These are phyloP conservation scores for Daedalea quercina DNA, from an alignment of 768 basidiomycete species.

Conservation along the genomic window DNA sequence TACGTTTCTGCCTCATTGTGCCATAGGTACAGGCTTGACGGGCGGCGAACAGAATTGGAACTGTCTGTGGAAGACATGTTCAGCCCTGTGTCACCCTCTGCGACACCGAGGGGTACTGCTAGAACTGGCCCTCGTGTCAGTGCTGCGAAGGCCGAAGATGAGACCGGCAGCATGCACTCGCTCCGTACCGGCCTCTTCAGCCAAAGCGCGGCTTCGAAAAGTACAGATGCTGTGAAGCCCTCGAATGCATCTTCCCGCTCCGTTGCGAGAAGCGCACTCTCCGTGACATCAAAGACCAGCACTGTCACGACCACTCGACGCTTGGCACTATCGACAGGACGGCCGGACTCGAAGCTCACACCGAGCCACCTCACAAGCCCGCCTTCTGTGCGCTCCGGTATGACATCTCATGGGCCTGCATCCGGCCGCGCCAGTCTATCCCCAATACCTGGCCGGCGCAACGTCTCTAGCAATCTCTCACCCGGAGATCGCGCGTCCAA, in stretches of 20 bases:
- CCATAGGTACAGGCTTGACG: neutral
- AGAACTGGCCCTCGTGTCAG: constrained; percentile 16
- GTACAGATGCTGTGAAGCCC: constrained; percentile 19
- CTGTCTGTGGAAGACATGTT: constrained; percentile 71
- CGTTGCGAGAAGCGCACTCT: constrained; percentile 35
- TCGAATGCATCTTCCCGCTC: constrained; percentile 40
- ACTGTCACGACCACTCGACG: constrained; percentile 21
- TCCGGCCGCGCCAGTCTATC: constrained; percentile 8
- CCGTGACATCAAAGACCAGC: constrained; percentile 25
- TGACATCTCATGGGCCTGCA: constrained; percentile 7
- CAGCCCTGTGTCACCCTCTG: constrained; percentile 32
- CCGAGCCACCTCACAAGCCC: constrained; percentile 30
- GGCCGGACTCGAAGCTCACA: constrained; percentile 70
- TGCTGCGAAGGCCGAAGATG: constrained; percentile 22
- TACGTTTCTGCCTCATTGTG: constrained; percentile 29
- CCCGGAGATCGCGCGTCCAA: neutral
- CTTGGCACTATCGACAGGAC: constrained; percentile 15
- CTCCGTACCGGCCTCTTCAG: constrained; percentile 38
- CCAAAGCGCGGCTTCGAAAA: constrained; percentile 20
- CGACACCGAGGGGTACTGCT: constrained; percentile 12
- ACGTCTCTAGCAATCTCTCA: constrained; percentile 1
- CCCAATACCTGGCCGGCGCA: constrained; percentile 1
- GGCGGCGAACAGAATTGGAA: constrained; percentile 57
- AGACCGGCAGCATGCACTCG: constrained; percentile 39
- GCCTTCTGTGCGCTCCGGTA: constrained; percentile 12